Conservation (phyloP, 1,284 basidiomycete genomes). For the Lignosus rhinocerotis region DNA sequence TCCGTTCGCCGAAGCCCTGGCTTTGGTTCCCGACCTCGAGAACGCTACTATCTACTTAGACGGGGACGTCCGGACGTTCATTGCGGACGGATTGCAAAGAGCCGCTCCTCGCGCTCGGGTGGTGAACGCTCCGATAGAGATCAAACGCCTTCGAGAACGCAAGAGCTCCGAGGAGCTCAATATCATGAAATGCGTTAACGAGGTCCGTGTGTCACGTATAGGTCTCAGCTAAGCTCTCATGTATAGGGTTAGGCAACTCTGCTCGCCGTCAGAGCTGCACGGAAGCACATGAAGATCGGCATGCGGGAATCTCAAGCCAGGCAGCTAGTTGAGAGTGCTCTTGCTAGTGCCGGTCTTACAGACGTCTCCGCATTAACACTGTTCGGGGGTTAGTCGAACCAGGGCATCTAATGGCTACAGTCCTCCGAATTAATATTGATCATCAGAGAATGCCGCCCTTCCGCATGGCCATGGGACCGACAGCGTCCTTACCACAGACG, state of each 20-base stretch:
- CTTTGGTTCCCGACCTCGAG: slow-evolving; percentile 40
- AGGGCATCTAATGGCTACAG: background rate
- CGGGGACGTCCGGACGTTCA: slow-evolving; percentile 56
- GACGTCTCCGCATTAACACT: slow-evolving; percentile 65
- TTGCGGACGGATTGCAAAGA: slow-evolving; percentile 57
- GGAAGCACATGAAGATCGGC: slow-evolving; percentile 63
- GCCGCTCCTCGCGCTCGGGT: slow-evolving; percentile 45
- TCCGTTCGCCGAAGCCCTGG: slow-evolving; percentile 61
- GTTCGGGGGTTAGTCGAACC: slow-evolving; percentile 62
- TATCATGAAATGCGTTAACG: slow-evolving; percentile 77
- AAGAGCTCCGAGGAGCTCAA: slow-evolving; percentile 74
- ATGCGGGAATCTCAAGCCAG: slow-evolving; percentile 74
- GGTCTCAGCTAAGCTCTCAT: background rate
- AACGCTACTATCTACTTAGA: slow-evolving; percentile 60
- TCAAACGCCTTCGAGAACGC: slow-evolving; percentile 68
- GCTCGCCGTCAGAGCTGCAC: slow-evolving; percentile 69
- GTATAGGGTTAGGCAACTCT: slow-evolving; percentile 59
- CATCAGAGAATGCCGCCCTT: slow-evolving; percentile 77
- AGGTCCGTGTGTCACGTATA: slow-evolving; percentile 46
- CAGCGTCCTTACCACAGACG: slow-evolving; percentile 51
- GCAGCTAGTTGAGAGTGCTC: slow-evolving; percentile 54
- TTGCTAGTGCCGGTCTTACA: slow-evolving; percentile 57
- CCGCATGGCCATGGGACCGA: slow-evolving; percentile 82
- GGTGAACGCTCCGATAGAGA: slow-evolving; percentile 49
- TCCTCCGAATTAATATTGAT: background rate